Evolutionary conservation across 2,329 filamentous ascomycete species (phyloP).

Genomic region (Diaporthe caulivora): DNA sequence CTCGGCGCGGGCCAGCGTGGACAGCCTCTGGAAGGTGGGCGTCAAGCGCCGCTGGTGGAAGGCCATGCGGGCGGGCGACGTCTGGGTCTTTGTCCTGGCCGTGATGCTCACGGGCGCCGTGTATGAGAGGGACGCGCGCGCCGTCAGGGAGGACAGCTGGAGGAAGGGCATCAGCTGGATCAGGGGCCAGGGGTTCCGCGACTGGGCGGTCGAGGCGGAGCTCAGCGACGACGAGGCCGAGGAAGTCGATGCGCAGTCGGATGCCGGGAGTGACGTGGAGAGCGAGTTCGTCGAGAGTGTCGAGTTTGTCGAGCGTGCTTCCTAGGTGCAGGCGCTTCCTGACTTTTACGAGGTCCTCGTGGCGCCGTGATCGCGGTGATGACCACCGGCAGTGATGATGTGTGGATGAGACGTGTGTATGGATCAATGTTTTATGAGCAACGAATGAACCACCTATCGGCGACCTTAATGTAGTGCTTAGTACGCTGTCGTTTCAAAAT

Average conservation of each 20-base stretch:
- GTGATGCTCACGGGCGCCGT: slow-evolving; percentile 83
- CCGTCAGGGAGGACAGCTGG: slow-evolving; percentile 75
- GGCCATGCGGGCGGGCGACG: slow-evolving; percentile 84
- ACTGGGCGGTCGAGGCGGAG: slow-evolving; percentile 67
- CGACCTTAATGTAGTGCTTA: slow-evolving; percentile 6
- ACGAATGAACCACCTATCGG: neutral
- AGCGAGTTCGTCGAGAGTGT: slow-evolving; percentile 11
- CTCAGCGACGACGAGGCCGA: slow-evolving; percentile 47
- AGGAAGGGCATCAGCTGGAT: slow-evolving; percentile 81
- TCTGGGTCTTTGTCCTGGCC: slow-evolving; percentile 84
- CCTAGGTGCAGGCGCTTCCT: neutral
- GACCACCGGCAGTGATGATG: neutral
- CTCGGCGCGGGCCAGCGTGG: slow-evolving; percentile 80
- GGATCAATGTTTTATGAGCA: slow-evolving; percentile 17
- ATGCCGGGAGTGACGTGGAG: slow-evolving; percentile 51
- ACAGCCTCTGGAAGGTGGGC: slow-evolving; percentile 93
- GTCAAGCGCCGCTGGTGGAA: slow-evolving; percentile 91
- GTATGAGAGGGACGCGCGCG: slow-evolving; percentile 78
- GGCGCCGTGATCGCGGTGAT: neutral
- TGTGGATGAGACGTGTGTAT: neutral
- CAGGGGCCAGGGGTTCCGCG: slow-evolving; percentile 80
- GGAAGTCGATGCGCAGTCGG: slow-evolving; percentile 42
- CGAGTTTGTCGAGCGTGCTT: slow-evolving; percentile 12
- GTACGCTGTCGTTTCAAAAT: neutral
- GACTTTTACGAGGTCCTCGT: neutral